Percentiles rank a stretch among this genome's conserved stretches.
Evolutionary conservation across 1,284 basidiomycete species (phyloP).

Genomic region (Tylopilus sp.): DNA sequence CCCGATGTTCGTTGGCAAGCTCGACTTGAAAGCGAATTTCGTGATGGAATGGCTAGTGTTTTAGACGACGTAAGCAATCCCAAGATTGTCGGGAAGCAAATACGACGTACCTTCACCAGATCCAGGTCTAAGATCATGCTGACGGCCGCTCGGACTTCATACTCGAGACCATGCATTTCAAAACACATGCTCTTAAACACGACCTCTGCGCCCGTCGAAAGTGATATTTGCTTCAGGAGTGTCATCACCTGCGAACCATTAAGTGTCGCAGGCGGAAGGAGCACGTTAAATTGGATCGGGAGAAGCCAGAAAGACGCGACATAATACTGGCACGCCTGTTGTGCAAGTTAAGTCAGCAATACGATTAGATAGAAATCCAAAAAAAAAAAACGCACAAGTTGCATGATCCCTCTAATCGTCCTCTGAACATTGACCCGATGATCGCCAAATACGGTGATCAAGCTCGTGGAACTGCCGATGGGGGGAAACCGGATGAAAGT

Average conservation of each 20-base stretch:
- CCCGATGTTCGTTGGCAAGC: conserved; percentile 94
- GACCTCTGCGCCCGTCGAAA: conserved; percentile 86
- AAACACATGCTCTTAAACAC: conserved; percentile 98
- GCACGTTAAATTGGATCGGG: conserved; percentile 88
- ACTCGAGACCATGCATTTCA: conserved; percentile 94
- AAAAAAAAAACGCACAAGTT: conserved; percentile 59
- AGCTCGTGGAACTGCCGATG: conserved; percentile 84
- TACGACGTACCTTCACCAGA: conserved; percentile 69
- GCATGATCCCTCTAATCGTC: conserved; percentile 93
- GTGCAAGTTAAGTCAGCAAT: conserved; percentile 3
- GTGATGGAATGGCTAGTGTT: conserved; percentile 78
- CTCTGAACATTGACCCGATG: conserved; percentile 93
- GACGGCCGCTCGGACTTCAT: conserved; percentile 85
- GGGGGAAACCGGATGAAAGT: conserved; percentile 93
- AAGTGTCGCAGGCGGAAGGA: conserved; percentile 77
- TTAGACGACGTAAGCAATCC: conserved; percentile 1
- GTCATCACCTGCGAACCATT: conserved; percentile 82
- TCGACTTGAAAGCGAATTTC: conserved; percentile 99
- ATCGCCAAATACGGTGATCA: conserved; percentile 93
- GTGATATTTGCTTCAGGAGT: conserved; percentile 83
- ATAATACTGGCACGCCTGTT: conserved; percentile 90
- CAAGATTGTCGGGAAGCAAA: not conserved
- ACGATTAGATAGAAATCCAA: conserved; percentile 8
- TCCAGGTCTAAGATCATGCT: conserved; percentile 87
- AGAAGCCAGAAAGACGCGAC: conserved; percentile 95